Percentiles rank a stretch among this genome's conserved stretches.
These are phyloP conservation scores for Suillus subalutaceus DNA, from an alignment of 768 basidiomycete species.

Conservation along the genomic window DNA sequence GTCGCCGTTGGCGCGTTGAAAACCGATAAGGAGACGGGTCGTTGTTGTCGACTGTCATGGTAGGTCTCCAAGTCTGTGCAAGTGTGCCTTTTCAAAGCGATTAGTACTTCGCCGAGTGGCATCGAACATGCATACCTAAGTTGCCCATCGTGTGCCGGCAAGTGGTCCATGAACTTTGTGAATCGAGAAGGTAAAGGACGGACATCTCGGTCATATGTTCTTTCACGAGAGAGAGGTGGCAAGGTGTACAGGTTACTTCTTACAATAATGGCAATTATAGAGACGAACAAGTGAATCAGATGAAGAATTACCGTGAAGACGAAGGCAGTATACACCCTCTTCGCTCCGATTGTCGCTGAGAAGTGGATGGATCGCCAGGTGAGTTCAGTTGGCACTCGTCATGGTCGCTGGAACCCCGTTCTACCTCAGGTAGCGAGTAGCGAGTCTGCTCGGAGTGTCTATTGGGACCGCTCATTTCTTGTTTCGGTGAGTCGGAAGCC, in stretches of 20 bases:
- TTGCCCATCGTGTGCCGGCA: constrained; percentile 22
- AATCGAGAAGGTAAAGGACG: constrained; percentile 35
- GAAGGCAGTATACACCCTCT: constrained; percentile 26
- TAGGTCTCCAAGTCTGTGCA: constrained; percentile 25
- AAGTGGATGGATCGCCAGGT: neutral
- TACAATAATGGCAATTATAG: neutral
- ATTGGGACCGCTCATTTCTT: constrained; percentile 24
- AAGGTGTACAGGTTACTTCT: constrained; percentile 31
- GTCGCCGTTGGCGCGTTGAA: constrained; percentile 48
- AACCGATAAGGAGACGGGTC: constrained; percentile 39
- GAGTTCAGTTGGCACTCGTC: constrained; percentile 21
- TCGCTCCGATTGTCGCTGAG: constrained; percentile 22
- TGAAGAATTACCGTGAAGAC: constrained; percentile 7
- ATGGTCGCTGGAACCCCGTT: constrained; percentile 25
- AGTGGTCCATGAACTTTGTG: constrained; percentile 29
- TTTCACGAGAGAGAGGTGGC: constrained; percentile 35
- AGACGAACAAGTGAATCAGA: neutral
- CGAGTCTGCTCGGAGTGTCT: constrained; percentile 13
- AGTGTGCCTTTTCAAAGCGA: constrained; percentile 23
- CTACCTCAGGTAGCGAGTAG: constrained; percentile 11
- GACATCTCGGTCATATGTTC: constrained; percentile 35
- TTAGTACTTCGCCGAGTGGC: constrained; percentile 20
- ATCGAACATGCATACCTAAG: constrained; percentile 24
- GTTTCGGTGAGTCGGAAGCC: constrained; percentile 34
- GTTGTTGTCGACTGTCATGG: constrained; percentile 33